A percentile compares a stretch with the other conserved stretches of the same genome.
Evolutionary conservation across 768 basidiomycete genomes (phyloP).

Genomic region (Phlebiopsis gigantea): DNA sequence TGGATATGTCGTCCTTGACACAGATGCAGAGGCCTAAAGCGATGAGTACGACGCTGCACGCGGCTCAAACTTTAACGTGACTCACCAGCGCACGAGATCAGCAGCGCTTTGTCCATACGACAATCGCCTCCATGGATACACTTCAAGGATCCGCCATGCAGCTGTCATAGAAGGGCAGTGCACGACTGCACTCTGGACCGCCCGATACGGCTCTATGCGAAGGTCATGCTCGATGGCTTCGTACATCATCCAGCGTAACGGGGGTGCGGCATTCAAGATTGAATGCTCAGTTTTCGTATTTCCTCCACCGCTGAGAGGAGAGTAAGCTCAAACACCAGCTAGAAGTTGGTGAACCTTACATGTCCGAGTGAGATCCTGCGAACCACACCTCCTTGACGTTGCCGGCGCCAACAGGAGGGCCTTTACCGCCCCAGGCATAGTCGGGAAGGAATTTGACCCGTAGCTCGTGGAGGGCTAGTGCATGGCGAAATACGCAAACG

Average conservation of each 20-base stretch:
- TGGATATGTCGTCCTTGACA: not conserved
- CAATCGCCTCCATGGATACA: too few relatives aligned
- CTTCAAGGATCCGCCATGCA: too few relatives aligned
- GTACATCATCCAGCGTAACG: not conserved
- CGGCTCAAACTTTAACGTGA: too few relatives aligned
- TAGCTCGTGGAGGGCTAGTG: slow-evolving; percentile 55
- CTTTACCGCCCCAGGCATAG: not conserved
- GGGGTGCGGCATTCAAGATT: too few relatives aligned
- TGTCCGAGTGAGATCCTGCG: not conserved
- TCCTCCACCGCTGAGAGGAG: not conserved
- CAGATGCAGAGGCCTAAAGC: too few relatives aligned
- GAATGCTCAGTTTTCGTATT: too few relatives aligned
- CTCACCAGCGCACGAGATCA: too few relatives aligned
- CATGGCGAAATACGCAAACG: slow-evolving; percentile 56
- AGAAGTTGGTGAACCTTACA: not conserved
- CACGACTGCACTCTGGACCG: not conserved
- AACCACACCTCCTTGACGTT: slow-evolving; percentile 6
- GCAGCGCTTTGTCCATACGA: too few relatives aligned
- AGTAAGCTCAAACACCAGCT: not conserved
- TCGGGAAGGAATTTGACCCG: slow-evolving; percentile 43
- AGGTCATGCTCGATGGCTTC: not conserved
- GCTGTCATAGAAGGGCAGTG: not conserved
- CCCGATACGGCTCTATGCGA: not conserved
- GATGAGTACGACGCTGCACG: too few relatives aligned
- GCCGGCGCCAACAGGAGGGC: not conserved